Evolutionary conservation across 768 basidiomycete species (phyloP), one percentile per base, ranked within the genome.

Genomic region (Boletus rubropictus): DNA sequence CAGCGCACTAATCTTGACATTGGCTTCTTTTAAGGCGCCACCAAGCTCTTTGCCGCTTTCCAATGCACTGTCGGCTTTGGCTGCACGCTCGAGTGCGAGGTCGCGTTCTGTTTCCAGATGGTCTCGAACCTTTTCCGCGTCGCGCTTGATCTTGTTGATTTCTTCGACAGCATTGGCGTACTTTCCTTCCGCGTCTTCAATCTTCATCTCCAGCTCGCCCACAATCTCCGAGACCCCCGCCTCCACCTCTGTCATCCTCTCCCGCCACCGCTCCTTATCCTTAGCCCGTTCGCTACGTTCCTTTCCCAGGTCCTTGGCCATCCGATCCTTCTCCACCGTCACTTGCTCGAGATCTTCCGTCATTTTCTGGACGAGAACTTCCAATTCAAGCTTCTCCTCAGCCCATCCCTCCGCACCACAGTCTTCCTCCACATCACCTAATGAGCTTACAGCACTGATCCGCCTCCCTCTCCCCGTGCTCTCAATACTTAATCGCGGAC

Each of bases 191-290:
- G 85, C 78, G 29, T 67, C 70, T 35, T 67, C 69, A 3, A 78
- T 57, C 53, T 77, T 81, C 51, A 56, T 55, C 65, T 89, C 85
- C 48, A 91, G 64, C 41, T 80, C 78, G n/a, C 67, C 66, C 17
- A 91, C 71, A 47, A 89, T 82, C 8, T 68, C 78, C 31, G 78
- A 76, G 22, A 87, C 86, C 4, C 83, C 84, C 41, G 69, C 70
- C 62, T 89, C 82, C 8, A 87, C 83, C 49, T 87, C 86, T 8
- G 53, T 56, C 79, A 89, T 86, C 37, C 84, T 73, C 42, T 77
- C 78, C 54, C 78, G 79, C 81, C 83, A 90, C 36, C 79, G 68
- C 24, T 81, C 79, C 51, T 82, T 84, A 58, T 89, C 86, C 42
- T 72, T 72, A 11, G 73, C 66, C n/a, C 86, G 72, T 39, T 77